Percentiles rank a stretch among this genome's conserved stretches.
phyloP scores from a whole-genome alignment of 208 protist genomes.

The Sergeia podlipaevii region DNA sequence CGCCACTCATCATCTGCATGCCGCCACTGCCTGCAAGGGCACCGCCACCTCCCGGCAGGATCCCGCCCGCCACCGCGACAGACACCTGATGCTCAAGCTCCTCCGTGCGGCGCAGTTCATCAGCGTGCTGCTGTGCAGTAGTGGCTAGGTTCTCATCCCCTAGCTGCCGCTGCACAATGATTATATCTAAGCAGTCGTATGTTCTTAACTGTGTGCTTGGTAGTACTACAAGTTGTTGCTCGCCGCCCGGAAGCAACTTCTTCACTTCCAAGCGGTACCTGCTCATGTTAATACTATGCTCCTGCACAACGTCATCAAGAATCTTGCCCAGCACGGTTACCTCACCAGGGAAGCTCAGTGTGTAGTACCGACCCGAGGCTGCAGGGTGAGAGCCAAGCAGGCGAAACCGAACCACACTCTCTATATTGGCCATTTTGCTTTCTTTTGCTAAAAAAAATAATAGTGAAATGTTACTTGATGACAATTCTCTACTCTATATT shows the following conservation, averaged over 20 bases:
- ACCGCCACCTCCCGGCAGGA: not conserved
- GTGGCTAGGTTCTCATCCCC: constrained; percentile 37
- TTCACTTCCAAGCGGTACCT: constrained; percentile 64
- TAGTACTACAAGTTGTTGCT: constrained; percentile 4
- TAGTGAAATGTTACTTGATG: too few relatives aligned
- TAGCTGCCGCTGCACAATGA: constrained; percentile 51
- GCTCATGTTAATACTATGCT: constrained; percentile 73
- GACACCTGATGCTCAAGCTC: constrained; percentile 46
- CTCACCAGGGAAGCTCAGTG: constrained; percentile 60
- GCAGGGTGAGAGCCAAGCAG: constrained; percentile 74
- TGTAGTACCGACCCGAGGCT: constrained; percentile 64
- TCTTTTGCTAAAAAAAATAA: constrained; percentile 3
- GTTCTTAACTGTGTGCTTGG: constrained; percentile 28
- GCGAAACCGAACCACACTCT: constrained; percentile 76
- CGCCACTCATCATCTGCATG: not conserved
- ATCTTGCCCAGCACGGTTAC: constrained; percentile 30
- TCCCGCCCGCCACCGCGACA: constrained; percentile 3
- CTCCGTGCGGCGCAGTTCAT: constrained; percentile 25
- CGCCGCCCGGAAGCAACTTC: not conserved
- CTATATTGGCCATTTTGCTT: too few relatives aligned
- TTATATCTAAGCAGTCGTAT: constrained; percentile 68
- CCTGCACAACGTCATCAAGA: constrained; percentile 42
- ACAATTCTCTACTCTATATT: too few relatives aligned
- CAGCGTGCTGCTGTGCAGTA: constrained; percentile 23
- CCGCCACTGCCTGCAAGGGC: not conserved